Evolutionary conservation across 306 rosid genomes (phyloP).

Genomic region (Vigna unguiculata): DNA sequence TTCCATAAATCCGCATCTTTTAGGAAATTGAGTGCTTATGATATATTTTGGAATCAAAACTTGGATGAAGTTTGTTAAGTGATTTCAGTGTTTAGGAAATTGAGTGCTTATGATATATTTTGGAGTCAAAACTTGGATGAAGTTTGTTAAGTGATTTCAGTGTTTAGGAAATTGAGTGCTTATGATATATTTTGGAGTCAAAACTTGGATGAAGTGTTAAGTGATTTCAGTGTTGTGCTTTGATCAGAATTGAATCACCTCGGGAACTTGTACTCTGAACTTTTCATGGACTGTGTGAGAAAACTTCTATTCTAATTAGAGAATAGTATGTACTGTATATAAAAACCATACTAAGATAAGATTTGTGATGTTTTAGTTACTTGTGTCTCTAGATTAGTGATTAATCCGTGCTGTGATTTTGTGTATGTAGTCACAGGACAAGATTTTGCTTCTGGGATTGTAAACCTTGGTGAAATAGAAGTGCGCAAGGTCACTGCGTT

Average conservation of each 20-base stretch:
- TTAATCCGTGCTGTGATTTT: conserved; percentile 16
- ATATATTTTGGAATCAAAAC: background rate
- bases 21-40: background rate
- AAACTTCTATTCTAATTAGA: background rate
- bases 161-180: background rate
- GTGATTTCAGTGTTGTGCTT: background rate
- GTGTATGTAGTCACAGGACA: conserved; percentile 56
- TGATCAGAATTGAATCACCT: background rate
- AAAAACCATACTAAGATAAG: background rate
- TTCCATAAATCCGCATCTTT: background rate
- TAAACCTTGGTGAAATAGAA: conserved; percentile 79
- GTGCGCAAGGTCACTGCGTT: conserved; percentile 65
- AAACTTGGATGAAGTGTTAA: background rate
- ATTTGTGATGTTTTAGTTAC: background rate
- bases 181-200: background rate
- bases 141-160: background rate
- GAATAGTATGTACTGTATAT: background rate
- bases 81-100: background rate
- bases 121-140: background rate
- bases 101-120: background rate
- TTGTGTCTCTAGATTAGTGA: conserved; percentile 16
- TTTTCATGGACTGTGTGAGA: background rate
- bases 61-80: background rate
- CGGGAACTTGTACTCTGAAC: background rate
- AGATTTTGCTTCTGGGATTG: conserved; percentile 76